These are phyloP conservation scores for Turnera subulata DNA, from an alignment of 345 rosid species.

Conservation along the genomic window DNA sequence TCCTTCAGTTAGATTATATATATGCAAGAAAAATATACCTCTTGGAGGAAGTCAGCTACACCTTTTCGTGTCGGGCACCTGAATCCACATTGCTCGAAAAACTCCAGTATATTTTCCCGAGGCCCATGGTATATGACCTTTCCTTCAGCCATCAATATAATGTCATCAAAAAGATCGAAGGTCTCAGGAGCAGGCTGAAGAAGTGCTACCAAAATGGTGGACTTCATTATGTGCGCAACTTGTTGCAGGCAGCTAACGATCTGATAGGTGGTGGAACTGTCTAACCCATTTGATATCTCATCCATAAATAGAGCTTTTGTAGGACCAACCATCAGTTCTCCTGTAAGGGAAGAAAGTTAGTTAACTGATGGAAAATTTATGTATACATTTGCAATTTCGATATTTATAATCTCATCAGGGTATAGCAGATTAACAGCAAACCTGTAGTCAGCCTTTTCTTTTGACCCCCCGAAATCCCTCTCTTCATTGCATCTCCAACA, in stretches of 20 bases:
- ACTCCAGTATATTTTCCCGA: not conserved
- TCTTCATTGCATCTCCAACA: not conserved
- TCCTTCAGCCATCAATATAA: constrained; percentile 6
- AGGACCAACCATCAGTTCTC: constrained; percentile 12
- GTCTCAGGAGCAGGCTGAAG: constrained; percentile 15
- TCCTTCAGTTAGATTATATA: not conserved
- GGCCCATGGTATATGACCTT: constrained; percentile 11
- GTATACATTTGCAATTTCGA: too few species aligned
- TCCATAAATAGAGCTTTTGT: constrained; percentile 14
- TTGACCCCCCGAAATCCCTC: constrained; percentile 14
- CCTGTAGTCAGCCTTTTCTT: constrained; percentile 14
- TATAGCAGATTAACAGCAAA: not conserved
- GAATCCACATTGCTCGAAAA: constrained; percentile 10
- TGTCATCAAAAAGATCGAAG: constrained; percentile 5
- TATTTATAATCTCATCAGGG: not conserved
- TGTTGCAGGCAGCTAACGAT: constrained; percentile 12
- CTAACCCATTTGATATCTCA: constrained; percentile 12
- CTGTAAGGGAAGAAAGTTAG: not conserved
- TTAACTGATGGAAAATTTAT: too few species aligned
- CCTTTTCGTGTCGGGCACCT: constrained; percentile 8
- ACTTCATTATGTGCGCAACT: constrained; percentile 3
- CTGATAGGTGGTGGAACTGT: constrained; percentile 13
- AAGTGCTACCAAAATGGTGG: constrained; percentile 1
- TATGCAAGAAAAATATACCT: not conserved
- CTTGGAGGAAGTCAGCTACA: constrained; percentile 2